Percentiles rank a stretch among this genome's conserved stretches.
Evolutionary conservation across 2,329 filamentous ascomycete genomes (phyloP).

Genomic region (Colletotrichum spinosum): DNA sequence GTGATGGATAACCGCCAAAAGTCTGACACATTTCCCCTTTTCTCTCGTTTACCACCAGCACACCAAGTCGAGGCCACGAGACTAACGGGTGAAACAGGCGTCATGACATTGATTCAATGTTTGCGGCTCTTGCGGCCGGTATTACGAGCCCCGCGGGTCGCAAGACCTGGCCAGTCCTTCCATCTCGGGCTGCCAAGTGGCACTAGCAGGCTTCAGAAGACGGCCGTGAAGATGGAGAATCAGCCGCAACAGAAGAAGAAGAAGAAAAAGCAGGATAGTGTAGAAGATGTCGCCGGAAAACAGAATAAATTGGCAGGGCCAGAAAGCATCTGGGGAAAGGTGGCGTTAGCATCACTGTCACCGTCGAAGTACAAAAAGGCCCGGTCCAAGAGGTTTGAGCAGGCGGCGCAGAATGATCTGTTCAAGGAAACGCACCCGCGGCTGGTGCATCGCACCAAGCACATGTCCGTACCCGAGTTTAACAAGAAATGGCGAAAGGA

Average conservation of each 20-base stretch:
- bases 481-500: conserved; percentile 19
- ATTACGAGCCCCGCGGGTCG: conserved; percentile 35
- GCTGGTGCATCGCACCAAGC: conserved; percentile 30
- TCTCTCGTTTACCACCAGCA: conserved; percentile 28
- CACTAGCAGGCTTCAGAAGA: conserved; percentile 30
- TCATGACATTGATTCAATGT: conserved; percentile 52
- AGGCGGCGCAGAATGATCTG: conserved; percentile 22
- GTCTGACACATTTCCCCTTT: conserved; percentile 46
- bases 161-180: conserved; percentile 22
- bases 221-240: conserved; percentile 2
- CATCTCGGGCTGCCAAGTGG: conserved; percentile 26
- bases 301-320: not conserved
- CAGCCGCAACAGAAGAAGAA: not conserved
- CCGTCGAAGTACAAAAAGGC: conserved; percentile 36
- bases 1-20: conserved; percentile 56
- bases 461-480: conserved; percentile 35
- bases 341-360: not conserved
- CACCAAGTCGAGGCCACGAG: conserved; percentile 39
- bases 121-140: conserved; percentile 45
- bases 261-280: conserved; percentile 11
- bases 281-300: conserved; percentile 4
- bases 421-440: conserved; percentile 36
- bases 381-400: conserved; percentile 22
- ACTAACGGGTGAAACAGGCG: conserved; percentile 37
- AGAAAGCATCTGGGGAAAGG: too few relatives aligned